Evolutionary conservation across 345 rosid species (phyloP).

Genomic region (Salix brachista): DNA sequence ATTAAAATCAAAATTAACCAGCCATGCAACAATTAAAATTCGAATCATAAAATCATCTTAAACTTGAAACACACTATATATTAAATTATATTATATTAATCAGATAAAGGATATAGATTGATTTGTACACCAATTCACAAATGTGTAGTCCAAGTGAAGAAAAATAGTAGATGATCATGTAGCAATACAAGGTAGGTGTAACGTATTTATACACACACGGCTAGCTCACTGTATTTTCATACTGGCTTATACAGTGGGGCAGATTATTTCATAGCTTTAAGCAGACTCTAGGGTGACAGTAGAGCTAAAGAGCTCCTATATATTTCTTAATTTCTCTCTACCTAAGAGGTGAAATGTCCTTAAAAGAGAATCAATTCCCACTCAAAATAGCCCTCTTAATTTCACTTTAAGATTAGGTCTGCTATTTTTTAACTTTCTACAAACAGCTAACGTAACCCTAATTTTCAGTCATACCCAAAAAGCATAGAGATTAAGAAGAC

Average conservation of each 20-base stretch:
- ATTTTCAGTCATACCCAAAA: not conserved
- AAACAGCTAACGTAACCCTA: not conserved
- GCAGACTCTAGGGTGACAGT: constrained; percentile 41
- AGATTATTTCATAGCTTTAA: constrained; percentile 22
- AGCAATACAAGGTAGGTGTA: constrained; percentile 13
- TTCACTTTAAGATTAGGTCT: not conserved
- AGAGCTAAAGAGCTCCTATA: constrained; percentile 10
- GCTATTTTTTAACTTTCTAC: not conserved
- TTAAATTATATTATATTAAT: not conserved
- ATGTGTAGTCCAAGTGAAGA: constrained; percentile 35
- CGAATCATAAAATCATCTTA: not conserved
- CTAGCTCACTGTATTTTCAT: constrained; percentile 4
- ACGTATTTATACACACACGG: not conserved
- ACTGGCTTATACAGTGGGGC: not conserved
- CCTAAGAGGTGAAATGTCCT: constrained; percentile 1
- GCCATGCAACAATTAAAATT: no score
- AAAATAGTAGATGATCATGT: constrained; percentile 8
- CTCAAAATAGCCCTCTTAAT: not conserved
- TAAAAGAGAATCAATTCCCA: constrained; percentile 12
- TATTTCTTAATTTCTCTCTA: not conserved
- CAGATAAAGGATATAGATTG: not conserved
- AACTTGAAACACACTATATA: not conserved
- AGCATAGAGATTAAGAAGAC: constrained; percentile 13
- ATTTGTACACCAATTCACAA: constrained; percentile 10
- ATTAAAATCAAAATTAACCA: no score